Conservation (phyloP, 352 stramenopile genomes). For the Peronosclerospora sorghi region DNA sequence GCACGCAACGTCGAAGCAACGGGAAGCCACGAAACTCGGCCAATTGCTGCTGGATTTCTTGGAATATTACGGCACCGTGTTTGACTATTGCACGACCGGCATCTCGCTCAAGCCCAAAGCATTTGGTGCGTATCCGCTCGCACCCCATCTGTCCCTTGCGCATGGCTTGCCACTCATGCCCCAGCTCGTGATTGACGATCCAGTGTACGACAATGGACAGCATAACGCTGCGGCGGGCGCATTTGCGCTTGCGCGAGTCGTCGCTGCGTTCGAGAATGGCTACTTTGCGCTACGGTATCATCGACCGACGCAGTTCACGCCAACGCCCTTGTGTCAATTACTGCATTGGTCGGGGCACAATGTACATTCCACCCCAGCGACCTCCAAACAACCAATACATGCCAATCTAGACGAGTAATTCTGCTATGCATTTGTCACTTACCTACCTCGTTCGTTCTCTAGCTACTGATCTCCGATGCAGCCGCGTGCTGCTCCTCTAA, state of each 20-base stretch:
- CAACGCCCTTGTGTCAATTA: constrained; percentile 66
- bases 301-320: constrained; percentile 58
- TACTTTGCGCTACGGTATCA: constrained; percentile 75
- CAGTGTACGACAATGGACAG: constrained; percentile 61
- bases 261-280: constrained; percentile 70
- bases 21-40: constrained; percentile 27
- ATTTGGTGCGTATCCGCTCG: constrained; percentile 70
- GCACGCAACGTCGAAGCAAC: constrained; percentile 7
- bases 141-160: constrained; percentile 26
- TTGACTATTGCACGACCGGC: constrained; percentile 65
- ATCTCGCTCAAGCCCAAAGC: constrained; percentile 72
- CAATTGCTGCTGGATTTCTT: constrained; percentile 80
- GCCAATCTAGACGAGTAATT: too few species aligned
- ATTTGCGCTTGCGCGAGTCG: constrained; percentile 68
- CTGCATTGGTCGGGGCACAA: constrained; percentile 67
- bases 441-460: neutral
- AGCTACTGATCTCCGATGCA: constrained; percentile 29
- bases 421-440: too few species aligned
- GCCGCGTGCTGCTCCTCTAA: constrained; percentile 40
- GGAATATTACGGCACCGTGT: constrained; percentile 82
- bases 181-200: constrained; percentile 77
- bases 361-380: constrained; percentile 3
- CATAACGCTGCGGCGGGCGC: constrained; percentile 69
- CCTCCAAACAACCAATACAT: too few species aligned
- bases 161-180: constrained; percentile 47